Conservation (phyloP, 2,329 filamentous ascomycete species). For the Aureobasidium sp. region DNA sequence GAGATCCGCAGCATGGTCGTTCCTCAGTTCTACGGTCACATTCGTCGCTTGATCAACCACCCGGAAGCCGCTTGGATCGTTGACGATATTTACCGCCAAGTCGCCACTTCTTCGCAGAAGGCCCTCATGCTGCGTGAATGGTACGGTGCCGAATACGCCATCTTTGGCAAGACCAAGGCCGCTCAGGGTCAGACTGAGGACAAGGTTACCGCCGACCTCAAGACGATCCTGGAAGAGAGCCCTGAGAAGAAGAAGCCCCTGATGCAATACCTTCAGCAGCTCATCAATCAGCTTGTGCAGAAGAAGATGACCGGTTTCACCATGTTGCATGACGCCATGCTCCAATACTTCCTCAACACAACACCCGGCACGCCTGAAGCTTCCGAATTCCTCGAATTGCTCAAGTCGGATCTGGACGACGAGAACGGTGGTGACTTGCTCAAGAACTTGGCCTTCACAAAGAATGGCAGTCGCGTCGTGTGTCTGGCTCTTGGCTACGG, state of each 20-base stretch:
- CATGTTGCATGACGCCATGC: constrained; percentile 95
- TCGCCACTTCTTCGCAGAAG: constrained; percentile 81
- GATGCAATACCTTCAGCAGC: constrained; percentile 74
- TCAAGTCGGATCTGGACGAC: constrained; percentile 82
- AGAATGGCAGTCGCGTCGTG: constrained; percentile 74
- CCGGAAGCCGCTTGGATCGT: constrained; percentile 95
- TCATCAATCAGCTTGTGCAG: constrained; percentile 88
- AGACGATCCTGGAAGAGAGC: constrained; percentile 63
- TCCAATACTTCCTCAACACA: constrained; percentile 85
- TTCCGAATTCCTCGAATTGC: constrained; percentile 77
- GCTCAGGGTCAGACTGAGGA: constrained; percentile 38
- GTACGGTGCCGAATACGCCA: constrained; percentile 89
- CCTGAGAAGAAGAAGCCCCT: constrained; percentile 84
- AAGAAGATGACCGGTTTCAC: constrained; percentile 97
- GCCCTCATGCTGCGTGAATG: constrained; percentile 81
- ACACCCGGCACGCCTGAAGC: constrained; percentile 73
- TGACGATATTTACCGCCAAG: constrained; percentile 88
- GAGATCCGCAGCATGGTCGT: constrained; percentile 85
- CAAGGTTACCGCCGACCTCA: constrained; percentile 55
- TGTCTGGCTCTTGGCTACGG: constrained; percentile 78
- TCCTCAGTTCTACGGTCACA: constrained; percentile 89
- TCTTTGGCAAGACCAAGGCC: constrained; percentile 57
- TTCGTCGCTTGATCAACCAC: constrained; percentile 90
- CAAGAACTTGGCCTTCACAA: constrained; percentile 95
- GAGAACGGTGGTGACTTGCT: constrained; percentile 69